phyloP scores from a whole-genome alignment of 441 rosid species.

The Croton setiger region DNA sequence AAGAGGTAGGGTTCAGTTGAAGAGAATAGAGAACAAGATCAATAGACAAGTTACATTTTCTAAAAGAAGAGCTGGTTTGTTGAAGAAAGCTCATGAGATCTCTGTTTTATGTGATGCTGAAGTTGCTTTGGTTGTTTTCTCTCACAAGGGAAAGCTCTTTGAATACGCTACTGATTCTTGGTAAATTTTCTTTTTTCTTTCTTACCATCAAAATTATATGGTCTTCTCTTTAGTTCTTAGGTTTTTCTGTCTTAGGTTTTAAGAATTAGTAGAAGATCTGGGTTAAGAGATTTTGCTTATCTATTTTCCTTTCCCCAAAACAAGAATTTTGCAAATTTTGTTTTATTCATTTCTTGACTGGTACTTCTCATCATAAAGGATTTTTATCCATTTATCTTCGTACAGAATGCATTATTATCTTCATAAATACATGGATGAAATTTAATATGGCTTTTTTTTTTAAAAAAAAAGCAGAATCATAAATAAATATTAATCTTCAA shows the following conservation, averaged over 20 bases:
- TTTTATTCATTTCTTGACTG: not conserved
- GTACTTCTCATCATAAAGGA: not conserved
- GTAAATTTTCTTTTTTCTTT: constrained; percentile 19
- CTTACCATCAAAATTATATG: not conserved
- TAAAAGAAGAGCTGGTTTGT: constrained; percentile 71
- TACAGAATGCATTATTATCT: not conserved
- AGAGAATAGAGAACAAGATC: constrained; percentile 94
- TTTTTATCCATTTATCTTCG: not conserved
- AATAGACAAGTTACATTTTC: constrained; percentile 94
- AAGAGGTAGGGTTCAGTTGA: constrained; percentile 91
- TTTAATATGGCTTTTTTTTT: too few species aligned
- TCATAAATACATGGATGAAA: too few species aligned
- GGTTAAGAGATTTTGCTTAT: not conserved
- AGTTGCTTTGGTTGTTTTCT: constrained; percentile 83
- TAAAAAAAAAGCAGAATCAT: too few species aligned
- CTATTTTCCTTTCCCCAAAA: not conserved
- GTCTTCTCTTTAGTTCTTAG: not conserved
- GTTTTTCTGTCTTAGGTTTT: too few species aligned
- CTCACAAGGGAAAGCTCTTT: constrained; percentile 83
- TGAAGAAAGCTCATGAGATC: constrained; percentile 97
- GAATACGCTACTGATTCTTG: constrained; percentile 72
- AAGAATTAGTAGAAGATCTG: constrained; percentile 1
- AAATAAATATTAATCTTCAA: too few species aligned
- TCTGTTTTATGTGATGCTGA: constrained; percentile 92
- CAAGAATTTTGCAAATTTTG: not conserved